phyloP scores from a whole-genome alignment of 2,329 filamentous ascomycete species.

The Alternaria incomplexa region DNA sequence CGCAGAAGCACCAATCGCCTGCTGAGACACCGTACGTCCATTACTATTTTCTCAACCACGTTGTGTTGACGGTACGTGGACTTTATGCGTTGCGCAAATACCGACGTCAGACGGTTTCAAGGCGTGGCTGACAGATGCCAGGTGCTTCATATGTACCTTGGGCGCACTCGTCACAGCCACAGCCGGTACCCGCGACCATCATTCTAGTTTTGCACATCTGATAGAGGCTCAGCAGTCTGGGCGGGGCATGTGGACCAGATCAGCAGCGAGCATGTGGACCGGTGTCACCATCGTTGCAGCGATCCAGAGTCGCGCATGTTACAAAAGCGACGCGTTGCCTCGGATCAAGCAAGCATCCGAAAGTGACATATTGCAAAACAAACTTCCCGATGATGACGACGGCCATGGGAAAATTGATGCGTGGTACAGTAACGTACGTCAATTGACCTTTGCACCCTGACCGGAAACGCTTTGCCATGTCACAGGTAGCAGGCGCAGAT shows the following conservation, averaged over 20 bases:
- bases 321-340: neutral
- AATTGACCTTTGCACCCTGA: constrained; percentile 5
- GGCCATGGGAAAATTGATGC: neutral
- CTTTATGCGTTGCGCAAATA: neutral
- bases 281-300: neutral
- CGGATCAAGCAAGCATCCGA: neutral
- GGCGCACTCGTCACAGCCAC: neutral
- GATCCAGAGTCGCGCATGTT: neutral
- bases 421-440: neutral
- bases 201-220: neutral
- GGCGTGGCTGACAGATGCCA: constrained; percentile 12
- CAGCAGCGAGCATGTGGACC: neutral
- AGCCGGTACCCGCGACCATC: neutral
- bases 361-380: constrained; percentile 4
- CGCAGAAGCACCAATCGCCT: neutral
- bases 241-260: neutral
- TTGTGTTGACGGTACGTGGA: neutral
- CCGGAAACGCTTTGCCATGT: constrained; percentile 19
- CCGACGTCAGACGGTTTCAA: neutral
- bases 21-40: neutral
- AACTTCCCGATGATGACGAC: neutral
- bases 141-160: neutral
- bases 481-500: constrained; percentile 12
- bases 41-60: neutral
- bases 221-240: neutral